These are phyloP conservation scores for Daldinia caldariorum DNA, from an alignment of 495 filamentous ascomycete species.

Conservation along the genomic window DNA sequence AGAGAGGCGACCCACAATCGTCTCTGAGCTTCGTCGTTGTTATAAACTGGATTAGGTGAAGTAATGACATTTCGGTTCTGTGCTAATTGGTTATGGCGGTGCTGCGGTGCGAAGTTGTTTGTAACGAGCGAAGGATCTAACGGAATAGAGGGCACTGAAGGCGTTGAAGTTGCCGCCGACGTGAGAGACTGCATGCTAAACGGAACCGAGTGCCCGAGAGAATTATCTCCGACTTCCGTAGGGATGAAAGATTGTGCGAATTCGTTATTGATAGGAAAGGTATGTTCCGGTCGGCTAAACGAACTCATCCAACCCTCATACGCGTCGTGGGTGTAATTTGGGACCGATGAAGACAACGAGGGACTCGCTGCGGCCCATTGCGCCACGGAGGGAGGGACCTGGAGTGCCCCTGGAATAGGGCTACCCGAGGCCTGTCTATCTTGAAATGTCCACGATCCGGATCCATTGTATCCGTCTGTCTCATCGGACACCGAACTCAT, in stretches of 20 bases:
- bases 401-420: constrained; percentile 31
- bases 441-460: constrained; percentile 35
- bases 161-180: constrained; percentile 34
- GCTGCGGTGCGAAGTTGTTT: constrained; percentile 24
- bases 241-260: constrained; percentile 29
- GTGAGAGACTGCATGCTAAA: constrained; percentile 36
- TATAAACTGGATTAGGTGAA: constrained; percentile 9
- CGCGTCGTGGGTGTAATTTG: constrained; percentile 23
- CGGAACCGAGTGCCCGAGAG: constrained; percentile 24
- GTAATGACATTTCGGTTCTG: constrained; percentile 15
- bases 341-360: constrained; percentile 33
- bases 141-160: constrained; percentile 34
- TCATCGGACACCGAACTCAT: constrained; percentile 50
- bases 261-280: constrained; percentile 21
- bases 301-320: constrained; percentile 39
- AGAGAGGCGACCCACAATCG: constrained; percentile 37
- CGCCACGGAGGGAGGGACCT: constrained; percentile 24
- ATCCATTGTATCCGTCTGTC: constrained; percentile 39
- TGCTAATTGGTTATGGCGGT: constrained; percentile 17
- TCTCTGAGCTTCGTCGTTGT: constrained; percentile 27
- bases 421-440: constrained; percentile 44
- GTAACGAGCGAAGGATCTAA: constrained; percentile 38
- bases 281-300: constrained; percentile 25
- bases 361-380: constrained; percentile 30
- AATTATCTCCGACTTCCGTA: constrained; percentile 20